Percentiles rank a stretch among this genome's conserved stretches.
These are phyloP conservation scores for Trichophyton simii DNA, from an alignment of 2,329 filamentous ascomycete species.

Conservation along the genomic window DNA sequence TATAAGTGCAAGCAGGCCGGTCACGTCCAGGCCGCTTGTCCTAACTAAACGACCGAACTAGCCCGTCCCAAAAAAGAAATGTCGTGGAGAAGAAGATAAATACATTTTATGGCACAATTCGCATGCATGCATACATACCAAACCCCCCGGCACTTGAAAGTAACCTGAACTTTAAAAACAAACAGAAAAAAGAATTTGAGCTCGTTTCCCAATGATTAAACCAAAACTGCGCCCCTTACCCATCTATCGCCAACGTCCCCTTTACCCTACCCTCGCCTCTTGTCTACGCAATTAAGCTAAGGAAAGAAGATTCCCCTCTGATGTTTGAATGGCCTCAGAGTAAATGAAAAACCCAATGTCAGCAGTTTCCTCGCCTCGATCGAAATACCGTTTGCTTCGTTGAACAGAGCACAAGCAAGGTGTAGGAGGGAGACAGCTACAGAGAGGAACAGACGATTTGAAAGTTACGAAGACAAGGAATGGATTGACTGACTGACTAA, in stretches of 20 bases:
- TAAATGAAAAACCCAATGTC: too few relatives aligned
- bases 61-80: neutral
- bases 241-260: neutral
- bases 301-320: neutral
- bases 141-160: neutral
- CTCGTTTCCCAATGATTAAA: neutral
- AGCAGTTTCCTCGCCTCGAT: neutral
- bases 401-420: neutral
- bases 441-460: too few relatives aligned
- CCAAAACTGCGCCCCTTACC: neutral
- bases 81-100: neutral
- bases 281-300: neutral
- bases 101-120: neutral
- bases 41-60: constrained; percentile 47
- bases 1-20: constrained; percentile 87
- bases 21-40: constrained; percentile 89
- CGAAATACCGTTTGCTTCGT: neutral
- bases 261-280: neutral
- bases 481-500: too few relatives aligned
- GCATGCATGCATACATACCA: neutral
- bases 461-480: too few relatives aligned
- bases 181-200: constrained; percentile 4
- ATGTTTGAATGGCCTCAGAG: neutral
- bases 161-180: neutral
- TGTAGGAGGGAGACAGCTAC: neutral